phyloP scores from a whole-genome alignment of 805 yeast genomes.

The Metschnikowia drakensbergensis region DNA sequence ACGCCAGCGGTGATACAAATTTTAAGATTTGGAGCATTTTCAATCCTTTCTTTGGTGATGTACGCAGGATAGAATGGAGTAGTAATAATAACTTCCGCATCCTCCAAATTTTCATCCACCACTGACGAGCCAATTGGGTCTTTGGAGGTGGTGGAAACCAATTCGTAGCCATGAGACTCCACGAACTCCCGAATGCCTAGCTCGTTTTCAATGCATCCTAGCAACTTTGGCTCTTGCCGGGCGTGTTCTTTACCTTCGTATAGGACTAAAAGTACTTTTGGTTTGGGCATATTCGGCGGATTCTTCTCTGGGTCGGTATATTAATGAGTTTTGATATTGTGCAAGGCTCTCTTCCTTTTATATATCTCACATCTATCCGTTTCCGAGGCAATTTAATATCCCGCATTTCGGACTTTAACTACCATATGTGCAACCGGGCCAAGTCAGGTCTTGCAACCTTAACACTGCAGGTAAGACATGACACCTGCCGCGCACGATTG shows the following conservation, averaged over 20 bases:
- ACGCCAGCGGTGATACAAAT: slow-evolving; percentile 77
- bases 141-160: slow-evolving; percentile 64
- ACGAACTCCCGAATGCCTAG: slow-evolving; percentile 65
- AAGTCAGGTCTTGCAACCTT: neutral
- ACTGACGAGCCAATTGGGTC: slow-evolving; percentile 54
- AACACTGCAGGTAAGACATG: neutral
- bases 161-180: slow-evolving; percentile 61
- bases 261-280: slow-evolving; percentile 51
- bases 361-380: neutral
- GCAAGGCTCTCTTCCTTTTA: neutral
- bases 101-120: slow-evolving; percentile 62
- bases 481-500: slow-evolving; percentile 1
- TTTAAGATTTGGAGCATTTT: slow-evolving; percentile 67
- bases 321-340: neutral
- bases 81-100: slow-evolving; percentile 73
- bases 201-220: slow-evolving; percentile 73
- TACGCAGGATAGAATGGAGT: slow-evolving; percentile 85
- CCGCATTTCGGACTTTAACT: slow-evolving; percentile 3
- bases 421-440: neutral
- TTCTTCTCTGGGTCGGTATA: neutral
- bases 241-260: slow-evolving; percentile 61
- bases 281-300: slow-evolving; percentile 14
- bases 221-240: slow-evolving; percentile 52
- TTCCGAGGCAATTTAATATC: slow-evolving; percentile 6
- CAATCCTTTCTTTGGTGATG: slow-evolving; percentile 61